Evolutionary conservation across 106 monocot genomes (phyloP).

Genomic region (Chionographis japonica): DNA sequence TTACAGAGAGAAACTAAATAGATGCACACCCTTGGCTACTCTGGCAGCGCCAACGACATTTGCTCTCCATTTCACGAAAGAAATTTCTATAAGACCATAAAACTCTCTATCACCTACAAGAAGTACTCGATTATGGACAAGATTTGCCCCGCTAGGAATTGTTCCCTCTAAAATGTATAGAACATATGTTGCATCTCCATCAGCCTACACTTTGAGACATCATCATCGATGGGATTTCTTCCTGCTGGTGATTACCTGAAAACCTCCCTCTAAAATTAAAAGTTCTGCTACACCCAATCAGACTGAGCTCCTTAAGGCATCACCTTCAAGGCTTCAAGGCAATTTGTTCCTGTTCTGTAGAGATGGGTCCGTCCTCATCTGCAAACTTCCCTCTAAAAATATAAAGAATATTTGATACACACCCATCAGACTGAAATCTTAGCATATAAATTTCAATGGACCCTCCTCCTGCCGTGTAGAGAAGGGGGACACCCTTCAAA

Average conservation of each 20-base stretch:
- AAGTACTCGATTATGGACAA: not conserved
- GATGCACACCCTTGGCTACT: slow-evolving; percentile 1
- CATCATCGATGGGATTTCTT: not conserved
- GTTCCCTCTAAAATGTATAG: no score
- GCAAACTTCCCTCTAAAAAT: slow-evolving; percentile 16
- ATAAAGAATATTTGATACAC: slow-evolving; percentile 48
- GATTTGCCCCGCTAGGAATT: no score
- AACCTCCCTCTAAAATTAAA: slow-evolving; percentile 27
- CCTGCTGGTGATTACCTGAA: slow-evolving; percentile 1
- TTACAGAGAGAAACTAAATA: slow-evolving; percentile 48
- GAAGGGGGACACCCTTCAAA: slow-evolving; percentile 66
- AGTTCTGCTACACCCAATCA: slow-evolving; percentile 19
- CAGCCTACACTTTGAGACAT: no score
- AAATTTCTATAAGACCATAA: not conserved
- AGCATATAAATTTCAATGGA: slow-evolving; percentile 24
- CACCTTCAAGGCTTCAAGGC: not conserved
- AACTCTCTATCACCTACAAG: slow-evolving; percentile 7
- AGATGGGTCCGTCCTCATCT: not conserved
- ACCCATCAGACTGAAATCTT: not conserved
- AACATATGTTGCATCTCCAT: no score
- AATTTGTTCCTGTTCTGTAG: no score
- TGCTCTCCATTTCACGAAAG: not conserved
- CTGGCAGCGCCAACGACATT: slow-evolving; percentile 1
- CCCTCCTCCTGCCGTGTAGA: slow-evolving; percentile 42
- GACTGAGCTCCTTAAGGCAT: not conserved